These are phyloP conservation scores for Lyophyllum decastes DNA, from an alignment of 768 basidiomycete species.

Conservation along the genomic window DNA sequence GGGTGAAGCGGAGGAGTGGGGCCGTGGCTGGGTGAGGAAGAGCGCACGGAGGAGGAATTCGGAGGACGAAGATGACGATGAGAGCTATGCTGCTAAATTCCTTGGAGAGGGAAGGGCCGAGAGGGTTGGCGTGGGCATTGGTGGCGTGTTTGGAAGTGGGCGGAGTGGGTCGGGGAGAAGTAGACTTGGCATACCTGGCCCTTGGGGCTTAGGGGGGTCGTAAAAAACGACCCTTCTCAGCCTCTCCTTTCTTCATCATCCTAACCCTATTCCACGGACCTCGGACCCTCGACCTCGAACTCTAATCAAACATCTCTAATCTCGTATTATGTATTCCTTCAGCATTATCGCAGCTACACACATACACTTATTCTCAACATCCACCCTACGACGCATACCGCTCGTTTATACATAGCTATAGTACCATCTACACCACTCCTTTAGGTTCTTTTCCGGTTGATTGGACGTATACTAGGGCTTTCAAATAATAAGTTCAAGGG, in stretches of 20 bases:
- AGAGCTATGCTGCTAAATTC: slow-evolving; percentile 23
- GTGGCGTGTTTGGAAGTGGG: slow-evolving; percentile 21
- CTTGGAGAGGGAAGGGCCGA: slow-evolving; percentile 7
- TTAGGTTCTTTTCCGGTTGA: background rate
- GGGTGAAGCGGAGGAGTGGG: slow-evolving; percentile 27
- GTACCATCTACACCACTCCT: background rate
- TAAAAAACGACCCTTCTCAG: background rate
- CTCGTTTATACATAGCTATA: slow-evolving; percentile 8
- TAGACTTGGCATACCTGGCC: slow-evolving; percentile 21
- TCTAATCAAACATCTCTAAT: background rate
- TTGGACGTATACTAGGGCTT: background rate
- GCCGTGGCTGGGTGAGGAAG: slow-evolving; percentile 24
- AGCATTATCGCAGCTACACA: background rate
- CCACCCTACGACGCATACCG: slow-evolving; percentile 7
- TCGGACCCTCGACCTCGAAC: no score
- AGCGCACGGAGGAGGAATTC: slow-evolving; percentile 18
- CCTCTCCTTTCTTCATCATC: background rate
- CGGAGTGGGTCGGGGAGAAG: slow-evolving; percentile 22
- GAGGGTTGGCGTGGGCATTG: slow-evolving; percentile 2
- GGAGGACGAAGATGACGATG: slow-evolving; percentile 28
- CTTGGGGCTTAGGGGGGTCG: slow-evolving; percentile 14
- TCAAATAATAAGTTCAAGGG: background rate
- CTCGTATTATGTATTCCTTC: background rate
- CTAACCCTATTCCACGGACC: background rate
- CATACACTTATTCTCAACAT: background rate